These are phyloP conservation scores for Spongiforma sp. DNA, from an alignment of 1,284 basidiomycete species.

Conservation along the genomic window DNA sequence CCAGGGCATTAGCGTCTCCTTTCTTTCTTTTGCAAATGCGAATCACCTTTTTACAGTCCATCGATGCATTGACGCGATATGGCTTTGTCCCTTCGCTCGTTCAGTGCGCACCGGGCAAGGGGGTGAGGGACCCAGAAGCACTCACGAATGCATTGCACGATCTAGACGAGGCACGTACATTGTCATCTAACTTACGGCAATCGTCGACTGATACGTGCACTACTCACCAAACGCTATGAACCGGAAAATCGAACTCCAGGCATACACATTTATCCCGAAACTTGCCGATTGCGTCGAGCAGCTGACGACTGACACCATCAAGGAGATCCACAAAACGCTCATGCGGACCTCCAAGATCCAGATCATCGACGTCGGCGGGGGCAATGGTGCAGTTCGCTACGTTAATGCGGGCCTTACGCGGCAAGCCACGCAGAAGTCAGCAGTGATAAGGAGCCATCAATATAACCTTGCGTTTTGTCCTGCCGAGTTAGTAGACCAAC, in stretches of 20 bases:
- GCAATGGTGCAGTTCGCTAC: constrained; percentile 29
- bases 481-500: constrained; percentile 42
- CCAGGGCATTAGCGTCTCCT: neutral
- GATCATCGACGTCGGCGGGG: constrained; percentile 21
- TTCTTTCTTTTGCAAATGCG: neutral
- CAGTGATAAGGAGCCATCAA: constrained; percentile 38
- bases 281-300: constrained; percentile 30
- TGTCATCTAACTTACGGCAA: neutral
- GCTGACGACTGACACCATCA: constrained; percentile 36
- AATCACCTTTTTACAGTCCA: constrained; percentile 23
- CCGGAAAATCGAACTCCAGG: constrained; percentile 17
- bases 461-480: constrained; percentile 46
- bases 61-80: constrained; percentile 31
- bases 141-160: constrained; percentile 28
- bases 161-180: constrained; percentile 29
- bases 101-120: constrained; percentile 25
- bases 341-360: constrained; percentile 40
- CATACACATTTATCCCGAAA: constrained; percentile 28
- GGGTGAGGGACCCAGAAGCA: constrained; percentile 26
- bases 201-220: neutral
- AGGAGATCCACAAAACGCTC: constrained; percentile 32
- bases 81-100: constrained; percentile 35
- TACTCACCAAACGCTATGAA: neutral
- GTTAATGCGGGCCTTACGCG: constrained; percentile 43
- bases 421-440: constrained; percentile 41